phyloP scores from a whole-genome alignment of 257 asterid genomes.

The Solanum dulcamara region DNA sequence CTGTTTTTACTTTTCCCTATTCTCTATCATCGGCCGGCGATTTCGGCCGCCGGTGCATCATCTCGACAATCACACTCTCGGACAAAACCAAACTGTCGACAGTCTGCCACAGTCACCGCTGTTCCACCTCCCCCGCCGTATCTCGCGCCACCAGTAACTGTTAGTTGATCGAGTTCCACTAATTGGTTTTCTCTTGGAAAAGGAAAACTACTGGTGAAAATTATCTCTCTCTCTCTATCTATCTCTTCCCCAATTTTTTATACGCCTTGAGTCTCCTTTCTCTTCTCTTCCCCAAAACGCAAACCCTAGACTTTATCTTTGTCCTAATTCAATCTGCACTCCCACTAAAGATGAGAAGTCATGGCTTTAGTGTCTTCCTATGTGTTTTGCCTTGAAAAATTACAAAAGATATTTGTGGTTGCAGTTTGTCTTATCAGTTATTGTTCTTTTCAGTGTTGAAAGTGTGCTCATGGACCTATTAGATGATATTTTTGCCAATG shows the following conservation, averaged over 20 bases:
- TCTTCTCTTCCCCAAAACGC: too few species aligned
- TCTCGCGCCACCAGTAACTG: background rate
- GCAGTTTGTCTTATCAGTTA: background rate
- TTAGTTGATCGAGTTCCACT: background rate
- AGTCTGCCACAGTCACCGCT: background rate
- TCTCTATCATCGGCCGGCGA: background rate
- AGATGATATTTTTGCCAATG: slow-evolving; percentile 33
- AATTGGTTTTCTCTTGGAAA: background rate
- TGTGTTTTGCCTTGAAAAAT: background rate
- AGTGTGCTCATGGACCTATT: slow-evolving; percentile 23
- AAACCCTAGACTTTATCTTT: background rate
- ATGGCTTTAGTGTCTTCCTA: background rate
- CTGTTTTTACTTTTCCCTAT: background rate
- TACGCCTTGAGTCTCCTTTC: too few species aligned
- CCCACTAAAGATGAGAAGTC: background rate
- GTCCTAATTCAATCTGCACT: background rate
- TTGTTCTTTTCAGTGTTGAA: background rate
- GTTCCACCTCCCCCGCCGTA: background rate
- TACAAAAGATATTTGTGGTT: background rate
- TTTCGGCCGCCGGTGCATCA: background rate
- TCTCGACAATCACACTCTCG: background rate
- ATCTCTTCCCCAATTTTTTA: too few species aligned
- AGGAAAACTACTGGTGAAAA: background rate
- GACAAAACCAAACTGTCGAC: background rate
- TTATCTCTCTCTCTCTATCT: too few species aligned